Evolutionary conservation across 495 filamentous ascomycete genomes (phyloP).

Genomic region (Patellaria atrata): DNA sequence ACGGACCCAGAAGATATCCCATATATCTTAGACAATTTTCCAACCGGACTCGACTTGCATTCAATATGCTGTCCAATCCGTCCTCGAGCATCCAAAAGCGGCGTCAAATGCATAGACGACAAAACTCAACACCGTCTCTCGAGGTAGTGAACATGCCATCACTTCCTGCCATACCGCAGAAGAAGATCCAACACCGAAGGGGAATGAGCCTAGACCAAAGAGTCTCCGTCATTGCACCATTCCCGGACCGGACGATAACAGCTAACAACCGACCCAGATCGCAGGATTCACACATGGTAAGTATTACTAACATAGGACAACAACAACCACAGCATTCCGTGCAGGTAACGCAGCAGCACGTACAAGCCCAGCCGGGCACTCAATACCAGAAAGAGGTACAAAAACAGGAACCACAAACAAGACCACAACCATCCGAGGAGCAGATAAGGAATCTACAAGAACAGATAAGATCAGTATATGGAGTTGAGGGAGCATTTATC

Average conservation of each 20-base stretch:
- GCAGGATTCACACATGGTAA: slow-evolving; percentile 41
- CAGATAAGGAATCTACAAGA: slow-evolving; percentile 24
- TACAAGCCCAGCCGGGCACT: slow-evolving; percentile 46
- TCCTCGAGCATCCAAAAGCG: slow-evolving; percentile 50
- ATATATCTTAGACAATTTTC: slow-evolving; percentile 35
- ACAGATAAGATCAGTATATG: slow-evolving; percentile 24
- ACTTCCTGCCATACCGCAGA: slow-evolving; percentile 42
- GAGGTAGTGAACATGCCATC: slow-evolving; percentile 50
- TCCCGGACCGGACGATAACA: slow-evolving; percentile 20
- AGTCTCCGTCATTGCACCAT: slow-evolving; percentile 35
- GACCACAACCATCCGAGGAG: slow-evolving; percentile 15
- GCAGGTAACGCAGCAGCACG: slow-evolving; percentile 64
- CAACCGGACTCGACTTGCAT: slow-evolving; percentile 48
- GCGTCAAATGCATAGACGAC: slow-evolving; percentile 67
- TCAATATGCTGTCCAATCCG: slow-evolving; percentile 65
- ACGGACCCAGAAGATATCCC: slow-evolving; percentile 32
- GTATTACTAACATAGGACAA: slow-evolving; percentile 52
- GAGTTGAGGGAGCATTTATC: slow-evolving; percentile 16
- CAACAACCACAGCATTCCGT: slow-evolving; percentile 40
- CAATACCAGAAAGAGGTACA: slow-evolving; percentile 22
- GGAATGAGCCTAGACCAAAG: slow-evolving; percentile 61
- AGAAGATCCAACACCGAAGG: slow-evolving; percentile 48
- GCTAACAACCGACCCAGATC: slow-evolving; percentile 15
- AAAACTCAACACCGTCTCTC: slow-evolving; percentile 74
- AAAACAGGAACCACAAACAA: slow-evolving; percentile 17